Evolutionary conservation across 768 basidiomycete species (phyloP), one percentile per base, ranked within the genome.

Genomic region (Agaricus blazei): DNA sequence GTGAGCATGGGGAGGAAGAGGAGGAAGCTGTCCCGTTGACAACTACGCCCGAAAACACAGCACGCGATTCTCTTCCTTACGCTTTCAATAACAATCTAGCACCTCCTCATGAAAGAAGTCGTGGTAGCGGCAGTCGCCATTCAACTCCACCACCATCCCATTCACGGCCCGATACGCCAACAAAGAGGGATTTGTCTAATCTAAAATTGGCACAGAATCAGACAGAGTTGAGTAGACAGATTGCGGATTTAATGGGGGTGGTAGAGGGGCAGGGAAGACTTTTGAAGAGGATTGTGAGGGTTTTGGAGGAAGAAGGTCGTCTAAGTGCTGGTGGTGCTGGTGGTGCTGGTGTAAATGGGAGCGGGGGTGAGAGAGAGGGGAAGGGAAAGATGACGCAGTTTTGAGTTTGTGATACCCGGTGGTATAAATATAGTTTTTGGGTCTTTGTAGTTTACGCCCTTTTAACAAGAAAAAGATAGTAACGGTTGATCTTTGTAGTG

Each of bases 171-270:
- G 43, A 36, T 15, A 19, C 40, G 24, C 7, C 48, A 3, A 43
- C 23, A 28, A 51, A 48, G 36, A 57, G 70, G 57, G 83, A 86
- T 57, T 70, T 85, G 11, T 72, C 76, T 0, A 85, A 85, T 54
- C 67, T 76, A 34, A 87, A 86, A 61, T 71, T 85, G 1, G 83
- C 82, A 3, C 77, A 83, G 62, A 86, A 85, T 58, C 85, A 87
- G 64, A 77, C 77, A 8, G 85, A 85, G 66, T 70, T 90, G 41
- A 82, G 81, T 58, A 69, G 69, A 43, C 87, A 90, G 68, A 85
- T 90, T 44, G 67, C 73, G 8, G 83, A 84, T 54, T 70, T 89
- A 41, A 72, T 76, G 9, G 65, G 60, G 4, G 72, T 76, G 6
- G 75, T 88, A n/a, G 83, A 87, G 64, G 65, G 64, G 53, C 87